These are phyloP conservation scores for Hymenoscyphus repandus DNA, from an alignment of 2,329 filamentous ascomycete species.

Conservation along the genomic window DNA sequence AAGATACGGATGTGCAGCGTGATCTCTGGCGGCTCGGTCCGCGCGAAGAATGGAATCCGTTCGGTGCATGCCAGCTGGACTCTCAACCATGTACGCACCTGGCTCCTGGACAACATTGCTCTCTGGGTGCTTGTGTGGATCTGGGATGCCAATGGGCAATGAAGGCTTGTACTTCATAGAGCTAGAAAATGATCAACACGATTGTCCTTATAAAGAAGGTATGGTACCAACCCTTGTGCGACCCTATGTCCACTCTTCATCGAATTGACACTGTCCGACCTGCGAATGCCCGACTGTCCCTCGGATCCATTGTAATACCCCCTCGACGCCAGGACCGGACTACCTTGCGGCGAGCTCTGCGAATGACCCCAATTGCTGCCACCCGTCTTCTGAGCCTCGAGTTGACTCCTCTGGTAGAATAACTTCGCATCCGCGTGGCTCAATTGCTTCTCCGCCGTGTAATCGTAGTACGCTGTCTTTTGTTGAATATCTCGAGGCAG, in stretches of 20 bases:
- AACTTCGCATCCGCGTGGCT: slow-evolving; percentile 91
- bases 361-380: slow-evolving; percentile 29
- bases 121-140: slow-evolving; percentile 28
- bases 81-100: slow-evolving; percentile 6
- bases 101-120: slow-evolving; percentile 29
- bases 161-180: slow-evolving; percentile 23
- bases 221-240: slow-evolving; percentile 15
- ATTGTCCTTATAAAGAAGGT: not conserved
- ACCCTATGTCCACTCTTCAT: slow-evolving; percentile 23
- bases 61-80: slow-evolving; percentile 15
- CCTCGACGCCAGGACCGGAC: slow-evolving; percentile 26
- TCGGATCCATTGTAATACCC: slow-evolving; percentile 23
- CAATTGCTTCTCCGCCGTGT: slow-evolving; percentile 88
- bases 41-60: slow-evolving; percentile 24
- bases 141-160: slow-evolving; percentile 26
- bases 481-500: slow-evolving; percentile 55
- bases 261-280: slow-evolving; percentile 27
- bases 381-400: slow-evolving; percentile 38
- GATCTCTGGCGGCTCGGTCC: slow-evolving; percentile 33
- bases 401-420: slow-evolving; percentile 87
- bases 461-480: slow-evolving; percentile 87
- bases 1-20: slow-evolving; percentile 44
- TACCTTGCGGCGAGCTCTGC: slow-evolving; percentile 26
- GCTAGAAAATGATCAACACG: slow-evolving; percentile 11
- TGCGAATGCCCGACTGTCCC: slow-evolving; percentile 20